A percentile compares a stretch with the other conserved stretches of the same genome.
Conservation (phyloP, 2,329 filamentous ascomycete species). For the Cladosporium sp. region DNA sequence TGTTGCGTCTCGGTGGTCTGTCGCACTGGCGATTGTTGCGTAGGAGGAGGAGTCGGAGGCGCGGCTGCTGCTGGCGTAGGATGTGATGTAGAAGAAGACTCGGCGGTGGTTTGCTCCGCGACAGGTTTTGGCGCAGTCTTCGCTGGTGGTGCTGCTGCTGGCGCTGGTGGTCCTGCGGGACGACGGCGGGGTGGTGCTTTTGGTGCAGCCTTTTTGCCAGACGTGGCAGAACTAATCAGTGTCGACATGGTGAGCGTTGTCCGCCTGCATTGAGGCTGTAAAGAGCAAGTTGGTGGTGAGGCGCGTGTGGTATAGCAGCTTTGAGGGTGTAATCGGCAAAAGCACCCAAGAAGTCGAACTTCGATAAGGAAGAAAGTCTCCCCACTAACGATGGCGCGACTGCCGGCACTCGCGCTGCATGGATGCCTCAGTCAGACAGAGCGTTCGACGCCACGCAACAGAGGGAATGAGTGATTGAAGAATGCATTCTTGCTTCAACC, state of each 20-base stretch:
- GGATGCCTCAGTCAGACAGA: background rate
- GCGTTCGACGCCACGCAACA: background rate
- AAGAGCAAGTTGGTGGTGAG: background rate
- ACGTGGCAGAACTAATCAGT: conserved; percentile 57
- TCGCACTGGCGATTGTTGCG: conserved; percentile 19
- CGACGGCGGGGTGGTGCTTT: conserved; percentile 50
- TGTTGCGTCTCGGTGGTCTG: conserved; percentile 18
- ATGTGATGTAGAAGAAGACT: conserved; percentile 20
- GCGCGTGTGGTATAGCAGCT: background rate
- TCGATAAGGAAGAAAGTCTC: background rate
- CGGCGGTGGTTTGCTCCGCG: conserved; percentile 6
- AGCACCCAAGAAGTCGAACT: background rate
- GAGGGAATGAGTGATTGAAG: background rate
- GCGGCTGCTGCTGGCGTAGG: conserved; percentile 24
- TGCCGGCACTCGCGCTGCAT: background rate
- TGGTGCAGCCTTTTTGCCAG: conserved; percentile 52
- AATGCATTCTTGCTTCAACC: background rate
- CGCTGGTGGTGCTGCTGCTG: conserved; percentile 21
- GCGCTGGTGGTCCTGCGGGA: conserved; percentile 20
- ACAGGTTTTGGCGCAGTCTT: conserved; percentile 24
- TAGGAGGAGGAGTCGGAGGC: conserved; percentile 24
- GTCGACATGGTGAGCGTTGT: conserved; percentile 41
- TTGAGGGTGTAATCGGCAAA: background rate
- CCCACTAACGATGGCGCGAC: background rate
- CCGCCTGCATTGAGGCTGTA: conserved; percentile 3